These are phyloP conservation scores for Backusella morwellensis DNA, from an alignment of 192 early-diverging fungal species.

Conservation along the genomic window DNA sequence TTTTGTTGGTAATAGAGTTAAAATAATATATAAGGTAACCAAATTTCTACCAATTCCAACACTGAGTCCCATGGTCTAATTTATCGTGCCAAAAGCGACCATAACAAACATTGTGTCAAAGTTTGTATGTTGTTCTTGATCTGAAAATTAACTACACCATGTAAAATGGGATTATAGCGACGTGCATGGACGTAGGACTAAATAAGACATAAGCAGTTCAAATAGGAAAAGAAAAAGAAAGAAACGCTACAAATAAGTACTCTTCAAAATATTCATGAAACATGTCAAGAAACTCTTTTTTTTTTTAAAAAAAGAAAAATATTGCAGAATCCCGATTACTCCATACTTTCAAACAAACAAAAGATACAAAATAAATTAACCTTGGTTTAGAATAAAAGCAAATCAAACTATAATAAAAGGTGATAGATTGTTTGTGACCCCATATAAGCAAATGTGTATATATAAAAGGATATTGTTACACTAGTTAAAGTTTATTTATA, in stretches of 20 bases:
- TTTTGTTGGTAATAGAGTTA: neutral
- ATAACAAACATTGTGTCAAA: slow-evolving; percentile 53
- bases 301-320: neutral
- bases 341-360: neutral
- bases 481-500: neutral
- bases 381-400: neutral
- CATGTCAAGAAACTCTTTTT: neutral
- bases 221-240: neutral
- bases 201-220: slow-evolving; percentile 35
- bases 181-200: slow-evolving; percentile 90
- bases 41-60: slow-evolving; percentile 97
- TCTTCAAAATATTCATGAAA: neutral
- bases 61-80: slow-evolving; percentile 91
- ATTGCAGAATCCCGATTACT: neutral
- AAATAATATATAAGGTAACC: slow-evolving; percentile 54
- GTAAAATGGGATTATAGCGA: slow-evolving; percentile 86
- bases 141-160: slow-evolving; percentile 74
- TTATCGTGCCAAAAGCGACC: slow-evolving; percentile 92
- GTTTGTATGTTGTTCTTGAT: slow-evolving; percentile 76
- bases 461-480: neutral
- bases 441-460: neutral
- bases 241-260: neutral
- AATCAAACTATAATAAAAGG: neutral
- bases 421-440: neutral
- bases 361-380: neutral